Evolutionary conservation across 2,329 filamentous ascomycete genomes (phyloP).

Genomic region (Aureobasidium sp.): DNA sequence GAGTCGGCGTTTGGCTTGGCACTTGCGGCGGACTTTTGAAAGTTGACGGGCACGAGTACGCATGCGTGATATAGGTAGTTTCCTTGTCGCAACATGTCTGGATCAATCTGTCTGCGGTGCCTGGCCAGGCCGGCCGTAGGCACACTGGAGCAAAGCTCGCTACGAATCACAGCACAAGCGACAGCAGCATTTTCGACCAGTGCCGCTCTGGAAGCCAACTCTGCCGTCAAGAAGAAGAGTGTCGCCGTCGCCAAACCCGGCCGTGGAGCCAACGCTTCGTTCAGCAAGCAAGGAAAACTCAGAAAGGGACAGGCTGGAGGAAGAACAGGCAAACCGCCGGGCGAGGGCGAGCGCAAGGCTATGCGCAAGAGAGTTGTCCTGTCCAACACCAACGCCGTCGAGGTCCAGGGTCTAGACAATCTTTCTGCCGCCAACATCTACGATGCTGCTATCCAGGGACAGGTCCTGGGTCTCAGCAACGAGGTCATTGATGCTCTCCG

Average conservation of each 20-base stretch:
- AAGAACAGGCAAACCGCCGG: conserved; percentile 23
- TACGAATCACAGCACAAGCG: conserved; percentile 16
- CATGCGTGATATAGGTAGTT: neutral
- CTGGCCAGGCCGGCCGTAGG: conserved; percentile 18
- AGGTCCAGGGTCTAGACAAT: conserved; percentile 61
- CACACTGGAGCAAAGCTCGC: conserved; percentile 12
- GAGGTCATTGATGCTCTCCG: conserved; percentile 71
- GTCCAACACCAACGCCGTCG: conserved; percentile 87
- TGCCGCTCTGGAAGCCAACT: conserved; percentile 23
- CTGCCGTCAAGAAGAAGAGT: conserved; percentile 26
- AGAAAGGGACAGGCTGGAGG: conserved; percentile 23
- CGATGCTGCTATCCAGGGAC: conserved; percentile 51
- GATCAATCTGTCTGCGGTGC: conserved; percentile 21
- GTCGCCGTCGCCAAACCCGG: conserved; percentile 19
- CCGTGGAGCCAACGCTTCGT: conserved; percentile 5
- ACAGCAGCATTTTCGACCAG: conserved; percentile 30
- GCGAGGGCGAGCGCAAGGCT: conserved; percentile 75
- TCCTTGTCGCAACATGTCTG: conserved; percentile 21
- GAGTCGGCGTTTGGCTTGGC: conserved; percentile 2
- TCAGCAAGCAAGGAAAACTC: conserved; percentile 22
- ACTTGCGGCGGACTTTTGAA: conserved; percentile 6
- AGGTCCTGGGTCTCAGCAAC: conserved; percentile 63
- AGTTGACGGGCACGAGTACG: neutral
- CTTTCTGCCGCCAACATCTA: conserved; percentile 52
- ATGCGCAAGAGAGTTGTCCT: conserved; percentile 83